Base-by-base conservation (phyloP, 805 yeast genomes). In the Ogataea parapolymorpha region DNA sequence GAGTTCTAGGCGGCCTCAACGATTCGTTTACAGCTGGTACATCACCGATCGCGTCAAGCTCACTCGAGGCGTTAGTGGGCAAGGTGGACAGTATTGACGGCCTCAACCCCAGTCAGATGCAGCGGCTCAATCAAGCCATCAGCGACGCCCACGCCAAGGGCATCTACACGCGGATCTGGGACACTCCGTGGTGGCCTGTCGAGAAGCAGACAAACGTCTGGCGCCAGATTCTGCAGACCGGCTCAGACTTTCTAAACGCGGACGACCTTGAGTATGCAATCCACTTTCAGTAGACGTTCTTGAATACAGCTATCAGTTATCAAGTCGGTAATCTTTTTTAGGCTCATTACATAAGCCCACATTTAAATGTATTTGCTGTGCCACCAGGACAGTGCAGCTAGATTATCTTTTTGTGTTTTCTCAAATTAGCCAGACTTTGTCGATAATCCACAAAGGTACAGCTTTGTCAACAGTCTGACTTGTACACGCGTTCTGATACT, bases 101-200 rank as follows among this genome's bases (percentile, higher is more conserved):
- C 2, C 61, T 78, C 27, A 59, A 57, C 16, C 46, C 44, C 0
- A 51, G 50, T 1, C 77, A 76, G 43, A 41, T 53, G 31, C 42
- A 31, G 1, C 50, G 23, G 9, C 46, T 75, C 17, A 47, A 48
- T 16, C 26, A 42, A 4, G 49, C 48, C 20, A 58, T 76, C 15
- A 60, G 62, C 8, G 37, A 43, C 12, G 81, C 85, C 2, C 86
- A 81, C 50, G 53, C 59, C 2, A 44, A 62, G 35, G 76, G 77
- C 10, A 52, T 82, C 29, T 68, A 71, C 48, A 75, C 86, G 0
- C 65, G 91, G 41, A 65, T 82, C 23, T 84, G 90, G 90, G 89
- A 81, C 14, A 79, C 79, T 7, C 80, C 86, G 1, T 67, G 67
- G 37, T 82, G 88, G 88, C 89, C 90, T 4, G 56, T 58, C 2